A percentile compares a stretch with the other conserved stretches of the same genome.
Conservation (phyloP, 345 rosid genomes). For the Carallia pectinifolia region DNA sequence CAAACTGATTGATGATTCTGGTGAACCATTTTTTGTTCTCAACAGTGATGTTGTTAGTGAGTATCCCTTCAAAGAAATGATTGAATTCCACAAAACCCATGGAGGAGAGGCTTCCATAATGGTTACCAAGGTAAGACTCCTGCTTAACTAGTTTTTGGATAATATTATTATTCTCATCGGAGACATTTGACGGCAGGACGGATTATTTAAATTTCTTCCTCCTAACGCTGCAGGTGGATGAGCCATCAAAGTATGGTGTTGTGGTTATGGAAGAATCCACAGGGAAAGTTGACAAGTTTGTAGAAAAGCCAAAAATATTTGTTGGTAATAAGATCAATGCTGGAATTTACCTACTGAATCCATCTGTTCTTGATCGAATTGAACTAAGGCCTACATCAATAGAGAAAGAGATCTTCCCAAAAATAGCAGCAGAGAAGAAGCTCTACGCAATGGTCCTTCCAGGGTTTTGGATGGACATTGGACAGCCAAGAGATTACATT, state of each 20-base stretch:
- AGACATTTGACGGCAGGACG: too few relatives aligned
- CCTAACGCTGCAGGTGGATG: conserved; percentile 59
- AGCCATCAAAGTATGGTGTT: conserved; percentile 93
- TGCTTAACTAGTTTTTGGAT: too few relatives aligned
- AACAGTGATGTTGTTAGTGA: conserved; percentile 95
- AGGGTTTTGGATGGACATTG: conserved; percentile 98
- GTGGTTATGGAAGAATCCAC: conserved; percentile 84
- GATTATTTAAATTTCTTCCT: background rate
- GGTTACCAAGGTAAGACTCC: conserved; percentile 76
- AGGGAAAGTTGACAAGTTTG: conserved; percentile 74
- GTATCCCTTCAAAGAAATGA: conserved; percentile 75
- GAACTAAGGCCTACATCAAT: conserved; percentile 88
- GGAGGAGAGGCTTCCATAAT: conserved; percentile 96
- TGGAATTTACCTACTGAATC: conserved; percentile 81
- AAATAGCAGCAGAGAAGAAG: conserved; percentile 66
- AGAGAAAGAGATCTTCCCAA: conserved; percentile 89
- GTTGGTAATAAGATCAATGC: conserved; percentile 97
- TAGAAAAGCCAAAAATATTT: conserved; percentile 83
- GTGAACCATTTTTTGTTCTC: conserved; percentile 86
- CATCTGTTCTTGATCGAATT: conserved; percentile 77
- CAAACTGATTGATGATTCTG: conserved; percentile 67
- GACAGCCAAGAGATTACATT: conserved; percentile 92
- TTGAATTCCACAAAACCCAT: conserved; percentile 74
- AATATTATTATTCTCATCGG: too few relatives aligned
- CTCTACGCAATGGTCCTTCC: conserved; percentile 91